Evolutionary conservation across 805 yeast species (phyloP).

Genomic region (Peterozyma toletana): DNA sequence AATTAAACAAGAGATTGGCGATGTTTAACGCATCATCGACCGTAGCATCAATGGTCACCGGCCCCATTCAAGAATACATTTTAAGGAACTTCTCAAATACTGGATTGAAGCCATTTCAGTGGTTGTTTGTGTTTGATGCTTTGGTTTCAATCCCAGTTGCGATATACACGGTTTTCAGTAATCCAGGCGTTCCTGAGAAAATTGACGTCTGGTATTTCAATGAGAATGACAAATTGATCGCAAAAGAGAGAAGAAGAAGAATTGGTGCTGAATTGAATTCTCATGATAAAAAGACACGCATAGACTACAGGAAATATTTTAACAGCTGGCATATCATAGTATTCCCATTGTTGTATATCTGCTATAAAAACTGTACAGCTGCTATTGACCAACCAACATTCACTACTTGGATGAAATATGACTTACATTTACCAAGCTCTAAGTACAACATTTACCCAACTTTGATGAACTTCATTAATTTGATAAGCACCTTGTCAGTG

Average conservation of each 20-base stretch:
- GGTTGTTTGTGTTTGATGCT: conserved; percentile 42
- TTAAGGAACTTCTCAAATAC: conserved; percentile 16
- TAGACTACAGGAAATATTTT: conserved; percentile 32
- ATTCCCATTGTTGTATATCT: conserved; percentile 32
- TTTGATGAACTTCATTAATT: conserved; percentile 28
- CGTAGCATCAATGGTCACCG: conserved; percentile 28
- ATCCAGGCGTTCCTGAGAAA: conserved; percentile 40
- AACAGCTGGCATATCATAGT: conserved; percentile 42
- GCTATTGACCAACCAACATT: conserved; percentile 34
- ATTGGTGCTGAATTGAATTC: conserved; percentile 34
- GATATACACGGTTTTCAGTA: conserved; percentile 30
- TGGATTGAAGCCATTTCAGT: conserved; percentile 28
- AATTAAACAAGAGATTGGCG: conserved; percentile 27
- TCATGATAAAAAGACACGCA: conserved; percentile 31
- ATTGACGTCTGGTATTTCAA: conserved; percentile 33
- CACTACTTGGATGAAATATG: conserved; percentile 35
- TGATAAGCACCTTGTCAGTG: conserved; percentile 25
- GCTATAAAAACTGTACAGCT: conserved; percentile 28
- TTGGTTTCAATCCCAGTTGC: conserved; percentile 28
- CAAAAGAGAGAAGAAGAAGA: conserved; percentile 37
- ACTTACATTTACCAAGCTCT: conserved; percentile 21
- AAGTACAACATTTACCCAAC: conserved; percentile 36
- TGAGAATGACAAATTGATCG: conserved; percentile 35
- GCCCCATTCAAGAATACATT: conserved; percentile 29
- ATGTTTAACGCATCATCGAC: conserved; percentile 26